These are phyloP conservation scores for Pleurotus salmoneostramineus DNA, from an alignment of 768 basidiomycete species.

Conservation along the genomic window DNA sequence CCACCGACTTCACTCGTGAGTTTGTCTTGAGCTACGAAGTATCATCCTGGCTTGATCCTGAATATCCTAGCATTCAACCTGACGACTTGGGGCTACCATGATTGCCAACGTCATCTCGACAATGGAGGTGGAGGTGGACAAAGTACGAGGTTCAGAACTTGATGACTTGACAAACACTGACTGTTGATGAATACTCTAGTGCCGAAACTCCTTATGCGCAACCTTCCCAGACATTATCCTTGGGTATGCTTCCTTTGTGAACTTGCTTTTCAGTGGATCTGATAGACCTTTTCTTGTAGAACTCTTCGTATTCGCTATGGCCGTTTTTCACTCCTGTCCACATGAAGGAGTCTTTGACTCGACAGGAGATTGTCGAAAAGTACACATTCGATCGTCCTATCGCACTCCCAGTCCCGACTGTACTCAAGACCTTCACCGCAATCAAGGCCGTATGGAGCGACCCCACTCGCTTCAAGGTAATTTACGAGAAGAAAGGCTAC, in stretches of 20 bases:
- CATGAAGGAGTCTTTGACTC: conserved; percentile 26
- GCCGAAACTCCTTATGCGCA: conserved; percentile 41
- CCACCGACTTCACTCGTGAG: conserved; percentile 47
- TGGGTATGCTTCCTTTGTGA: conserved; percentile 18
- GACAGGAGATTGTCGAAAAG: conserved; percentile 20
- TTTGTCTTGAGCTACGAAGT: not conserved
- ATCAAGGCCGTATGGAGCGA: conserved; percentile 29
- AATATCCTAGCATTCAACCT: conserved; percentile 30
- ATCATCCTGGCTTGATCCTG: not conserved
- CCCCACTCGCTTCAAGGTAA: conserved; percentile 21
- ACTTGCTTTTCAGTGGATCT: not conserved
- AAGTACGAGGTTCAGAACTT: conserved; percentile 17
- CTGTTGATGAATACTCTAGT: conserved; percentile 19
- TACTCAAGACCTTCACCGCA: conserved; percentile 26
- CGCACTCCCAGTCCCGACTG: conserved; percentile 17
- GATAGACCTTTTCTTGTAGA: conserved; percentile 42
- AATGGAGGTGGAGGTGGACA: conserved; percentile 34
- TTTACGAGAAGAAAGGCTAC: conserved; percentile 23
- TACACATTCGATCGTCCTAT: conserved; percentile 27
- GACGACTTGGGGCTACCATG: conserved; percentile 50
- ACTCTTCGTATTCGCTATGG: conserved; percentile 57
- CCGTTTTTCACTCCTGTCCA: conserved; percentile 59
- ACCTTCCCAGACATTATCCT: conserved; percentile 37
- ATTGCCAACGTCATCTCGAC: conserved; percentile 38
- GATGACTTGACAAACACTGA: not conserved